Evolutionary conservation across 2,329 filamentous ascomycete species (phyloP).

Genomic region (Diaporthe caulivora): DNA sequence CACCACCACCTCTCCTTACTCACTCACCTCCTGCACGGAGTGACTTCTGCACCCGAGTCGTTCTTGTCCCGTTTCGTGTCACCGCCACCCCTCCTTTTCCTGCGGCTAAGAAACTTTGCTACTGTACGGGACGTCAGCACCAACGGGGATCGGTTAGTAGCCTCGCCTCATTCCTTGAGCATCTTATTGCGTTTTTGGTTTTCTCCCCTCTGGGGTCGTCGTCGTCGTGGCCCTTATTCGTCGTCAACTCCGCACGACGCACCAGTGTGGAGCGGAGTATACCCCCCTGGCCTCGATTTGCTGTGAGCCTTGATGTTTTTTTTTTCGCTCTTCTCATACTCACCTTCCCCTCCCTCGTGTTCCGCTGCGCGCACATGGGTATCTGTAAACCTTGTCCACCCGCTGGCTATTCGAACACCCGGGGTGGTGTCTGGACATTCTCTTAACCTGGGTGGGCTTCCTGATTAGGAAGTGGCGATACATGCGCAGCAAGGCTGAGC

Average conservation of each 20-base stretch:
- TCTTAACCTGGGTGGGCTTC: not conserved
- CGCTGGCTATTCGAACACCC: not conserved
- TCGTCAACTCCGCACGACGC: constrained; percentile 24
- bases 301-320: constrained; percentile 3
- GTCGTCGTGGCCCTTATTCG: not conserved
- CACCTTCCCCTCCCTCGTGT: not conserved
- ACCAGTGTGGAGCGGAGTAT: constrained; percentile 15
- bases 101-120: constrained; percentile 27
- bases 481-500: constrained; percentile 25
- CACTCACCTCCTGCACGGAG: not conserved
- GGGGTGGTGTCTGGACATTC: constrained; percentile 3
- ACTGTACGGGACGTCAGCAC: constrained; percentile 23
- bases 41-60: constrained; percentile 26
- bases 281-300: not conserved
- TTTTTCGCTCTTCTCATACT: not conserved
- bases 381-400: constrained; percentile 1
- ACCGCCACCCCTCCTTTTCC: constrained; percentile 27
- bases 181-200: not conserved
- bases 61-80: constrained; percentile 26
- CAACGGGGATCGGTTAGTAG: constrained; percentile 25
- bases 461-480: constrained; percentile 5
- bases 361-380: constrained; percentile 4
- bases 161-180: constrained; percentile 26
- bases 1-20: not conserved
- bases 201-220: not conserved